These are phyloP conservation scores for Venturia aucupariae DNA, from an alignment of 2,329 filamentous ascomycete species.

Conservation along the genomic window DNA sequence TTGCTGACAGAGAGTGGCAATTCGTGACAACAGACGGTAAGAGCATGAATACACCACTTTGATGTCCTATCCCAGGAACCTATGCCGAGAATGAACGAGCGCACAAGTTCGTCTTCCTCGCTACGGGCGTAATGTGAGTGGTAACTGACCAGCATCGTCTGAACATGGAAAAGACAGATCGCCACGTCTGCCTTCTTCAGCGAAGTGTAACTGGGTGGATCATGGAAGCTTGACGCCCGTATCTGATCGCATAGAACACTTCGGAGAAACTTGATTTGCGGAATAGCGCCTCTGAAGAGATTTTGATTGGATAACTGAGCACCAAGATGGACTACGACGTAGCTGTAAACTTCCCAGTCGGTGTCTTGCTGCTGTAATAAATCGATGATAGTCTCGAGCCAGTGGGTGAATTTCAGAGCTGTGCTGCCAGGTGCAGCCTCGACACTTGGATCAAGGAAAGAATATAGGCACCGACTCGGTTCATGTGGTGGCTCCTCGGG, in stretches of 20 bases:
- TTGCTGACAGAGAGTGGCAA: constrained; percentile 81
- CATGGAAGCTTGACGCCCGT: constrained; percentile 64
- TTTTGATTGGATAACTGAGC: constrained; percentile 85
- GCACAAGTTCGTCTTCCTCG: constrained; percentile 84
- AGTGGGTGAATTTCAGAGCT: constrained; percentile 45
- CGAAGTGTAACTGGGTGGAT: constrained; percentile 69
- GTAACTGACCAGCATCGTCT: constrained; percentile 86
- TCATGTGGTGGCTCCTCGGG: constrained; percentile 43
- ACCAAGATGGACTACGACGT: constrained; percentile 74
- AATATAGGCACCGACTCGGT: constrained; percentile 43
- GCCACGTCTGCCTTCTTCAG: constrained; percentile 82
- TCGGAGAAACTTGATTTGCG: constrained; percentile 67
- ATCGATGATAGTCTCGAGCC: constrained; percentile 69
- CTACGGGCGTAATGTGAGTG: constrained; percentile 73
- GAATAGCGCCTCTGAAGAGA: constrained; percentile 64
- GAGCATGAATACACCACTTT: constrained; percentile 86
- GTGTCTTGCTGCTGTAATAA: constrained; percentile 59
- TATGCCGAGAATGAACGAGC: constrained; percentile 77
- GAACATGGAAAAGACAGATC: constrained; percentile 75
- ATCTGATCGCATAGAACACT: constrained; percentile 75
- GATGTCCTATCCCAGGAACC: constrained; percentile 77
- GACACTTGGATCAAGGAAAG: constrained; percentile 33
- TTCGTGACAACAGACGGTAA: constrained; percentile 93
- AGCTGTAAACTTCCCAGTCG: constrained; percentile 91
- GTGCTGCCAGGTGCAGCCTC: constrained; percentile 28